Conservation (phyloP, 176 grass and related monocot species). For the Saccharum officinarum region DNA sequence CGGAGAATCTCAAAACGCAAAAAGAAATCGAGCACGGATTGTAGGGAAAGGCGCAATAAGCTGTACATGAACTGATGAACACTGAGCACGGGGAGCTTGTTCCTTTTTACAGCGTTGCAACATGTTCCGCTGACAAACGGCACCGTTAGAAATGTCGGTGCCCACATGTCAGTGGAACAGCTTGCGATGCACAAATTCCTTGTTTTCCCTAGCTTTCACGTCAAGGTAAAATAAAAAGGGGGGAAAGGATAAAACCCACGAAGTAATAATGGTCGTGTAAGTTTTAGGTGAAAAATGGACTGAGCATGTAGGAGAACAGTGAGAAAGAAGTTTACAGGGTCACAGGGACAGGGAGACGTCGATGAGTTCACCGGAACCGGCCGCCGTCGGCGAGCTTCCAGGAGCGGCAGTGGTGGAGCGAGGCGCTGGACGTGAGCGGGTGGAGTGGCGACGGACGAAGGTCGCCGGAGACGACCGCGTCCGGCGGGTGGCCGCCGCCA, state of each 20-base stretch:
- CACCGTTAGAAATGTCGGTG: conserved; percentile 21
- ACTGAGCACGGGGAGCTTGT: too few relatives aligned
- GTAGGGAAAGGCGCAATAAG: background rate
- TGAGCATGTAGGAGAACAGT: background rate
- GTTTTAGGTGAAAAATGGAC: background rate
- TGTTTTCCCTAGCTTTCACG: conserved; percentile 5
- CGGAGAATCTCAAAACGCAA: conserved; percentile 5
- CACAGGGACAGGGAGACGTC: background rate
- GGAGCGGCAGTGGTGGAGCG: conserved; percentile 68
- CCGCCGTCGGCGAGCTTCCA: conserved; percentile 78
- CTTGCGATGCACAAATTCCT: background rate
- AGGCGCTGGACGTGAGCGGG: conserved; percentile 30
- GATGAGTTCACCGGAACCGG: conserved; percentile 51
- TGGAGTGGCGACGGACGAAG: conserved; percentile 65
- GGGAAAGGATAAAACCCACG: background rate
- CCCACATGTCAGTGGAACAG: conserved; percentile 43
- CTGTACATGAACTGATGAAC: background rate
- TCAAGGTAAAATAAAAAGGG: background rate
- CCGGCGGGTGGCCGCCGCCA: conserved; percentile 22
- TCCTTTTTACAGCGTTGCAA: conserved; percentile 26
- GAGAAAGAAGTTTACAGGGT: background rate
- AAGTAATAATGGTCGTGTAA: background rate
- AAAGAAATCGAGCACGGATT: background rate
- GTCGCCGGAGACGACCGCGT: conserved; percentile 42
- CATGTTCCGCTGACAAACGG: conserved; percentile 39